Conservation (phyloP, 2,329 filamentous ascomycete genomes). For the Lecanicillium sp. region DNA sequence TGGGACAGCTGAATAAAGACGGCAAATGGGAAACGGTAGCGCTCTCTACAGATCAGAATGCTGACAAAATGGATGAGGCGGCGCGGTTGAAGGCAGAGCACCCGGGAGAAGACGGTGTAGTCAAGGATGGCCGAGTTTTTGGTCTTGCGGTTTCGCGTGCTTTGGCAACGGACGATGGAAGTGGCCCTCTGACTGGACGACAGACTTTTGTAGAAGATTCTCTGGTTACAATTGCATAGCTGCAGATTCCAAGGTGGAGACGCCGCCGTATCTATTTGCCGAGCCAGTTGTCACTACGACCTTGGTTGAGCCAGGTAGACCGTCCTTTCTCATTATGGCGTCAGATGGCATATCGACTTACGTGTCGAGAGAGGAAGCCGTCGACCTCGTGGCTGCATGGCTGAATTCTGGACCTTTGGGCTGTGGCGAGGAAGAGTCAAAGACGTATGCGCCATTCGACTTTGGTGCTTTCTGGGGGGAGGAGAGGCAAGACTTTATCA, state of each 20-base stretch:
- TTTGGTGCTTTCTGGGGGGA: conserved; percentile 2
- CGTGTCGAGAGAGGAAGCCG: conserved; percentile 42
- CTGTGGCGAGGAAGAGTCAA: neutral
- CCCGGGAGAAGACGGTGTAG: conserved; percentile 46
- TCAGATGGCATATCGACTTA: conserved; percentile 56
- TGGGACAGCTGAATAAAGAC: conserved; percentile 34
- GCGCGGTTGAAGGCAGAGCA: conserved; percentile 43
- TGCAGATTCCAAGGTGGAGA: conserved; percentile 30
- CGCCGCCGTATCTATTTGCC: conserved; percentile 58
- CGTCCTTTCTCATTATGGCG: conserved; percentile 47
- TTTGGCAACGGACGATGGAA: conserved; percentile 60
- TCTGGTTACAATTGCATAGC: conserved; percentile 27
- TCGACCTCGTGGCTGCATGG: conserved; percentile 46
- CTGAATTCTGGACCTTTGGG: conserved; percentile 12
- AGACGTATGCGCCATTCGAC: neutral
- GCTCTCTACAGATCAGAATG: conserved; percentile 54
- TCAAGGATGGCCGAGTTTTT: conserved; percentile 45
- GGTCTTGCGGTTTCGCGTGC: conserved; percentile 50
- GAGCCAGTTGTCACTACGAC: conserved; percentile 54
- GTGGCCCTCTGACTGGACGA: conserved; percentile 38
- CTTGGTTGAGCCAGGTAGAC: conserved; percentile 30
- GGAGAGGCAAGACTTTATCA: conserved; percentile 4
- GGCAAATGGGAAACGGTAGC: conserved; percentile 38
- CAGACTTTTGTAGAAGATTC: conserved; percentile 28
- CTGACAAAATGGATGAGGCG: conserved; percentile 46